Conservation (phyloP, 768 basidiomycete genomes). For the Brasilioporus rufonigricans region DNA sequence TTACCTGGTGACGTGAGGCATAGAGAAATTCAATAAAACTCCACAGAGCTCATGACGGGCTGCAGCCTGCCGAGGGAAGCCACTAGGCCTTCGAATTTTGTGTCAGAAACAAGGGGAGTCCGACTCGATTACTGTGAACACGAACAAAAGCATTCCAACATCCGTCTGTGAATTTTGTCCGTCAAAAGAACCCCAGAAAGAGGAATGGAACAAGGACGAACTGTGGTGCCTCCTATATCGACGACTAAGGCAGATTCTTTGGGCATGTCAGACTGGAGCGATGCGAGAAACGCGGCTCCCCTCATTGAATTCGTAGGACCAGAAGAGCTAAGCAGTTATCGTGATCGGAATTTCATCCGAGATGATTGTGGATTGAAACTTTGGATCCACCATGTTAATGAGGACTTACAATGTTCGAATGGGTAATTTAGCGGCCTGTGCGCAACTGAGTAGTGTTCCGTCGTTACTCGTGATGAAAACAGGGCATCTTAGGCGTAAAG, state of each 20-base stretch:
- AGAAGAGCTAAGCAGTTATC: slow-evolving; percentile 33
- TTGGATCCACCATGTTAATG: slow-evolving; percentile 13
- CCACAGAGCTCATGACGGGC: slow-evolving; percentile 61
- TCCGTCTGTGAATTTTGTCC: slow-evolving; percentile 39
- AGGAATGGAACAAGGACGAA: slow-evolving; percentile 18
- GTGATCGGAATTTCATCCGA: slow-evolving; percentile 1
- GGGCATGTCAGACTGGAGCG: slow-evolving; percentile 32
- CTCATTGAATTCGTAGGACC: slow-evolving; percentile 72
- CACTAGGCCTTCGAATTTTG: slow-evolving; percentile 39
- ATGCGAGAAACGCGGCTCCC: slow-evolving; percentile 60
- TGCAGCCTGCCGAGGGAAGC: slow-evolving; percentile 62
- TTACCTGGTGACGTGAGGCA: slow-evolving; percentile 50
- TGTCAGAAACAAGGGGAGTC: slow-evolving; percentile 9
- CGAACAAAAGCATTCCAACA: slow-evolving; percentile 53
- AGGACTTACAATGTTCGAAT: slow-evolving; percentile 53
- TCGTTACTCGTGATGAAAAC: slow-evolving; percentile 62
- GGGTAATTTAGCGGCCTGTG: slow-evolving; percentile 52
- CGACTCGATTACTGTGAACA: slow-evolving; percentile 3
- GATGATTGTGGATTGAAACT: neutral
- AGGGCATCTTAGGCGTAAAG: slow-evolving; percentile 46
- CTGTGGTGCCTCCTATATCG: slow-evolving; percentile 65
- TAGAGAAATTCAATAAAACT: slow-evolving; percentile 58
- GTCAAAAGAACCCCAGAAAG: slow-evolving; percentile 12
- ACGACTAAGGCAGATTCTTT: slow-evolving; percentile 49
- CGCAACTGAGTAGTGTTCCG: slow-evolving; percentile 50